Conservation (phyloP, 148 eudicot species). For the Arbutus unedo region DNA sequence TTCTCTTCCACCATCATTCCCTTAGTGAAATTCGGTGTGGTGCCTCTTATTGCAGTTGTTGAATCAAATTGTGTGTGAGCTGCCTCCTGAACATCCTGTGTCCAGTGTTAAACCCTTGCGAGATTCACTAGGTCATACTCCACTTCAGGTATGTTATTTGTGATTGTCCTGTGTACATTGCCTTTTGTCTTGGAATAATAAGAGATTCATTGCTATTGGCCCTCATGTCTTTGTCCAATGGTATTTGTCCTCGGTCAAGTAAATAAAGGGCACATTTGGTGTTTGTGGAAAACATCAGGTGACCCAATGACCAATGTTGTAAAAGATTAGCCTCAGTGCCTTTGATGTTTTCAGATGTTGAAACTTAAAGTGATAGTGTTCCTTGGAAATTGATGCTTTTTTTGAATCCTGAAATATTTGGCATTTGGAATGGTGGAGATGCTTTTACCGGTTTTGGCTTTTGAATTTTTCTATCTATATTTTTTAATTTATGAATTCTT, state of each 20-base stretch:
- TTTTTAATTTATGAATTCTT: background rate
- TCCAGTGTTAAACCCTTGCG: slow-evolving; percentile 63
- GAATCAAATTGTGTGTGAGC: slow-evolving; percentile 78
- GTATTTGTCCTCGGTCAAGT: slow-evolving; percentile 8
- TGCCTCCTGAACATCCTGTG: slow-evolving; percentile 77
- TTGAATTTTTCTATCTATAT: background rate
- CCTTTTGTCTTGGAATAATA: background rate
- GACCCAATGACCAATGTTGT: background rate
- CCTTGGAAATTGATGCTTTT: background rate
- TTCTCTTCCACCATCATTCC: background rate
- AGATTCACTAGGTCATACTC: slow-evolving; percentile 71
- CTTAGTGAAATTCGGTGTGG: slow-evolving; percentile 28
- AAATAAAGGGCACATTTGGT: background rate
- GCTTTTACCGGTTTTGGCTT: background rate
- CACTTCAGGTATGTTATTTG: slow-evolving; percentile 53
- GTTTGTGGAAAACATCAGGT: background rate
- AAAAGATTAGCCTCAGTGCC: background rate
- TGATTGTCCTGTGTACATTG: background rate
- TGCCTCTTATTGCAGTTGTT: slow-evolving; percentile 46
- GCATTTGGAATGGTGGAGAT: background rate
- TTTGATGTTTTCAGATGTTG: background rate
- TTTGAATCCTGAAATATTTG: background rate
- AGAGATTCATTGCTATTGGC: slow-evolving; percentile 4
- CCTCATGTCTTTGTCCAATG: background rate
- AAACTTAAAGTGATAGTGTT: background rate